phyloP scores from a whole-genome alignment of 148 eudicot species.

The Nyssa sinensis region DNA sequence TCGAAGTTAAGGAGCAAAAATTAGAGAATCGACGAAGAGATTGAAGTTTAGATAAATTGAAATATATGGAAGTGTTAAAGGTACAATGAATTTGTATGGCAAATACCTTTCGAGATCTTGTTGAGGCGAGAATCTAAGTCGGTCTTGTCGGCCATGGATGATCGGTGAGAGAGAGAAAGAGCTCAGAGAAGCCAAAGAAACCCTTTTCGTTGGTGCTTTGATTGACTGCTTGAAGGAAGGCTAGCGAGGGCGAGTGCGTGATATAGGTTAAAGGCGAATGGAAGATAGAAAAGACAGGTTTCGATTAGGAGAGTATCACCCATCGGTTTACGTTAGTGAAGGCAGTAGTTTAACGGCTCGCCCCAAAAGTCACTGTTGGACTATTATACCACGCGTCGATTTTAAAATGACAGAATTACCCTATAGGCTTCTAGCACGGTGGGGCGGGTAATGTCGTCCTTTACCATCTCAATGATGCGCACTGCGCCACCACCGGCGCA shows the following conservation, averaged over 20 bases:
- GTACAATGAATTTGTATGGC: neutral
- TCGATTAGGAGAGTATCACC: neutral
- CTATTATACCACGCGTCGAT: neutral
- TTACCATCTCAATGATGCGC: neutral
- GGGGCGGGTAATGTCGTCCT: too few species aligned
- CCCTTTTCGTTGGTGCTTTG: constrained; percentile 18
- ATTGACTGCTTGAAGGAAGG: constrained; percentile 27
- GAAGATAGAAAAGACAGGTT: neutral
- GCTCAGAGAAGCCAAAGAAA: constrained; percentile 12
- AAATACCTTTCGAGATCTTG: constrained; percentile 68
- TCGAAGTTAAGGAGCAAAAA: neutral
- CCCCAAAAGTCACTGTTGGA: neutral
- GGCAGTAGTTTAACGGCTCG: neutral
- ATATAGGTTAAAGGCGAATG: constrained; percentile 19
- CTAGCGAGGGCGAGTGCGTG: neutral
- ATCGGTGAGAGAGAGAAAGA: constrained; percentile 28
- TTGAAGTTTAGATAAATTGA: neutral
- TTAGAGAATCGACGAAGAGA: neutral
- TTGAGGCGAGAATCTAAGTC: constrained; percentile 48
- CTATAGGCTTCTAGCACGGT: too few species aligned
- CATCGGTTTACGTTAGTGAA: constrained; percentile 12
- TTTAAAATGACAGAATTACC: neutral
- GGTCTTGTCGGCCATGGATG: constrained; percentile 60
- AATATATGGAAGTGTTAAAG: neutral
- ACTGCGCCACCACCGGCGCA: neutral